phyloP scores from a whole-genome alignment of 345 rosid genomes.

The Erucastrum elatum region DNA sequence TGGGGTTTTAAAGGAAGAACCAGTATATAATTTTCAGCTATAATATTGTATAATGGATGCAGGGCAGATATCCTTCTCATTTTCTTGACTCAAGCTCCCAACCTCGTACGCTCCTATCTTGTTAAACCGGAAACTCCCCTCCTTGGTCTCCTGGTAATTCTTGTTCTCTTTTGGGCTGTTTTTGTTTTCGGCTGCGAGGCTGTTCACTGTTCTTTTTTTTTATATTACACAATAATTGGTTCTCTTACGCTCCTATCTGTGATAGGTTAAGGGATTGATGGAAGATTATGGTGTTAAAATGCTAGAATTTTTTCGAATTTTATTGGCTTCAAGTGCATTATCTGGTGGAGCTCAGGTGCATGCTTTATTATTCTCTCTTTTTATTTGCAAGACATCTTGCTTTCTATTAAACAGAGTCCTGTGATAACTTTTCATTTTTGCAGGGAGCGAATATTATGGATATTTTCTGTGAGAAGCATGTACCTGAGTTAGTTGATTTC shows the following conservation, averaged over 20 bases:
- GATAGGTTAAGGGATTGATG: constrained; percentile 87
- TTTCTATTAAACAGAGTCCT: not conserved
- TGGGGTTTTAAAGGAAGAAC: not conserved
- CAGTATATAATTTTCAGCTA: not conserved
- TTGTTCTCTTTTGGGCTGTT: constrained; percentile 11
- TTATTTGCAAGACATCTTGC: not conserved
- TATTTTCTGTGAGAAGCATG: constrained; percentile 82
- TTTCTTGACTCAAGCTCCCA: constrained; percentile 72
- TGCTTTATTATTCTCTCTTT: not conserved
- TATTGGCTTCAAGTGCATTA: constrained; percentile 65
- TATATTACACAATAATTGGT: constrained; percentile 10
- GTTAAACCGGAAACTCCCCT: constrained; percentile 59
- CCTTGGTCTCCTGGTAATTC: constrained; percentile 73
- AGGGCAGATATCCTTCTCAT: constrained; percentile 87
- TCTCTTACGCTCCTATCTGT: not conserved
- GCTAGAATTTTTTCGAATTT: constrained; percentile 74
- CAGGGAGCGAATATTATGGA: constrained; percentile 71
- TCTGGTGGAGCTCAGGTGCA: constrained; percentile 65
- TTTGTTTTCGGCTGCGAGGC: constrained; percentile 13
- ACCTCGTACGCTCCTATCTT: constrained; percentile 73
- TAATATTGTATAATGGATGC: constrained; percentile 58
- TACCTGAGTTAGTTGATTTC: constrained; percentile 75
- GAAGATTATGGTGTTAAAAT: constrained; percentile 78
- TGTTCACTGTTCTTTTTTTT: not conserved
- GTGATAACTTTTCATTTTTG: constrained; percentile 24